Conservation (phyloP, 2,329 filamentous ascomycete species). For the Colletotrichum cordylinicola region DNA sequence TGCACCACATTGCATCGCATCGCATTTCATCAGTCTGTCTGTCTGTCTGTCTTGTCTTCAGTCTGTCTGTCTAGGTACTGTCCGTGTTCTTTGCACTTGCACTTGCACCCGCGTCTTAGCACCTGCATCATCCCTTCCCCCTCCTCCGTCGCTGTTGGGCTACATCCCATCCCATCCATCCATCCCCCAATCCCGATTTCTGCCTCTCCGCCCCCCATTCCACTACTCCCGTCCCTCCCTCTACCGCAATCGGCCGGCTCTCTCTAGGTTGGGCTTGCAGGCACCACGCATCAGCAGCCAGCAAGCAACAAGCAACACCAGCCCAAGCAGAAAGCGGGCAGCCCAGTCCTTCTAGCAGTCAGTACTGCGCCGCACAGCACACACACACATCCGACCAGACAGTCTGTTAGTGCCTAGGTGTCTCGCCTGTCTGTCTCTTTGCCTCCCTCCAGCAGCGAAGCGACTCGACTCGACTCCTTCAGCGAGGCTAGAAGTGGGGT, state of each 20-base stretch:
- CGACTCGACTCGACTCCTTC: slow-evolving; percentile 9
- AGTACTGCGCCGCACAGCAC: background rate
- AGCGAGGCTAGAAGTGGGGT: slow-evolving; percentile 29
- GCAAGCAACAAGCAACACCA: background rate
- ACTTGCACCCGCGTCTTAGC: background rate
- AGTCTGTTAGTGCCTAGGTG: background rate
- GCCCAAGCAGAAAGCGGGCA: background rate
- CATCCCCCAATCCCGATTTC: background rate
- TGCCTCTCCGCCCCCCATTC: background rate
- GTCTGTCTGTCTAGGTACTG: background rate
- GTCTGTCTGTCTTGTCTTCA: background rate
- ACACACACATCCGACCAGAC: background rate
- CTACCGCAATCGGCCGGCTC: background rate
- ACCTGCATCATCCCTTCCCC: background rate
- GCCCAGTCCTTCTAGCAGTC: background rate
- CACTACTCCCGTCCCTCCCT: slow-evolving; percentile 12
- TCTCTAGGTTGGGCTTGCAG: background rate
- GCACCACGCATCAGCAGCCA: background rate
- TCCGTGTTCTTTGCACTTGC: background rate
- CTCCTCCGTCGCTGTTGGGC: background rate
- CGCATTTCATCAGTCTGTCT: background rate
- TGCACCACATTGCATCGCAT: background rate
- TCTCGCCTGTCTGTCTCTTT: background rate
- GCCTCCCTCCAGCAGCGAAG: background rate
- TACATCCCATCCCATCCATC: background rate